Percentiles rank a stretch among this genome's conserved stretches.
Evolutionary conservation across 1,284 basidiomycete genomes (phyloP).

Genomic region (Microbotryum violaceum): DNA sequence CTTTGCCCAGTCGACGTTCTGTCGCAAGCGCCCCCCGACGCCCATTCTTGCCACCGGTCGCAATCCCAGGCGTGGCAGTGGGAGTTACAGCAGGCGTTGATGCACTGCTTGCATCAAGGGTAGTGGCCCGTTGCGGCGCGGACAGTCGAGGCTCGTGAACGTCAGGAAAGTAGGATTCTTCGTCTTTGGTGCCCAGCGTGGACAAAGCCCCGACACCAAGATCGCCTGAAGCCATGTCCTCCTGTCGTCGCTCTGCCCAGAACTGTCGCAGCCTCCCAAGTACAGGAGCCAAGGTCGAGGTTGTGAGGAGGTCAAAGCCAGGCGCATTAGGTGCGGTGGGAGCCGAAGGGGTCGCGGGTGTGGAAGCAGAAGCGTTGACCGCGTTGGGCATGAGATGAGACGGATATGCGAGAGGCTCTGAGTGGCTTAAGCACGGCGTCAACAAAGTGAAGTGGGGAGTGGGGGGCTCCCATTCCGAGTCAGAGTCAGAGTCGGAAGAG

Average conservation of each 20-base stretch:
- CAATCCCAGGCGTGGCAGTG: slow-evolving; percentile 14
- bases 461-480: slow-evolving; percentile 28
- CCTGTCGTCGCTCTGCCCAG: slow-evolving; percentile 32
- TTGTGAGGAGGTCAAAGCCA: slow-evolving; percentile 28
- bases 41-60: slow-evolving; percentile 5
- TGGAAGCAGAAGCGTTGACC: slow-evolving; percentile 6
- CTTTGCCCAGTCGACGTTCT: slow-evolving; percentile 23
- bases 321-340: slow-evolving; percentile 6
- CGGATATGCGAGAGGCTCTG: slow-evolving; percentile 17
- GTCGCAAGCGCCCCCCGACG: slow-evolving; percentile 16
- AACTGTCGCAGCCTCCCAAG: slow-evolving; percentile 31
- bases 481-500: slow-evolving; percentile 21
- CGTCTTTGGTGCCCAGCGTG: neutral
- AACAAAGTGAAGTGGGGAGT: slow-evolving; percentile 34
- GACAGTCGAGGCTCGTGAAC: neutral
- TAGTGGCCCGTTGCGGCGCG: neutral
- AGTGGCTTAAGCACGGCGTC: slow-evolving; percentile 29
- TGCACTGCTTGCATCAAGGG: neutral
- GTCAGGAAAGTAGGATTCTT: slow-evolving; percentile 16
- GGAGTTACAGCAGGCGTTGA: slow-evolving; percentile 2
- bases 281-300: slow-evolving; percentile 26
- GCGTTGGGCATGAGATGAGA: slow-evolving; percentile 25
- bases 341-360: neutral
- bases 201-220: slow-evolving; percentile 21
- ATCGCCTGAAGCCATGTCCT: slow-evolving; percentile 32